A percentile compares a stretch with the other conserved stretches of the same genome.
Conservation (phyloP, 305 asterid genomes). For the Caryopteris hybrid region DNA sequence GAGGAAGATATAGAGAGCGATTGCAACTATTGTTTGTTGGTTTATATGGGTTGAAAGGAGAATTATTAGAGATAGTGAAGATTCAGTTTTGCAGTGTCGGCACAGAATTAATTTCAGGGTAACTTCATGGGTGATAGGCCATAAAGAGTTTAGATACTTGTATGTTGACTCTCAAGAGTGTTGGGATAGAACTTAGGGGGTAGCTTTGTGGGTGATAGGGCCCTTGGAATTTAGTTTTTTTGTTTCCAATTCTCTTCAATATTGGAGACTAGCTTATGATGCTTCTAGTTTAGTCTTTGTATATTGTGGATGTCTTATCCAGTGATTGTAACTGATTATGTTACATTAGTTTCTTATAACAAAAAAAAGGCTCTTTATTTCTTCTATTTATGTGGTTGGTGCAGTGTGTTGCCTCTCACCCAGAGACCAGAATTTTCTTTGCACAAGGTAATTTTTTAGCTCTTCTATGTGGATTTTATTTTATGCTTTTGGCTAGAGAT, state of each 20-base stretch:
- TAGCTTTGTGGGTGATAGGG: too few species aligned
- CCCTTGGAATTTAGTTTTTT: too few species aligned
- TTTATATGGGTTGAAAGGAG: background rate
- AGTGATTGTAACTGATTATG: too few species aligned
- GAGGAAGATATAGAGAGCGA: background rate
- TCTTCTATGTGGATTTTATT: background rate
- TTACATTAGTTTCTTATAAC: too few species aligned
- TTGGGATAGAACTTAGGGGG: too few species aligned
- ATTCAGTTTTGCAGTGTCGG: background rate
- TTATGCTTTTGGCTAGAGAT: background rate
- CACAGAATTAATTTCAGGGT: background rate
- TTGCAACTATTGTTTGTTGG: background rate
- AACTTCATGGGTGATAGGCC: background rate
- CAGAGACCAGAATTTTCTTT: constrained; percentile 40
- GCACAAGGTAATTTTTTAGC: constrained; percentile 33
- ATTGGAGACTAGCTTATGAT: too few species aligned
- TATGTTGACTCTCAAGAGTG: too few species aligned
- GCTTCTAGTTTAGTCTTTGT: too few species aligned
- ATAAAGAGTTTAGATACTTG: background rate
- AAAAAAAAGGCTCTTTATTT: background rate
- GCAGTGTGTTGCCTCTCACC: constrained; percentile 61
- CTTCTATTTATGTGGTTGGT: constrained; percentile 17
- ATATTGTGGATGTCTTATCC: too few species aligned
- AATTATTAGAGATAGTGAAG: background rate
- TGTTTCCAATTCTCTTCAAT: too few species aligned